phyloP scores from a whole-genome alignment of 2,329 filamentous ascomycete genomes.

The Scopulariopsis brevicaulis region DNA sequence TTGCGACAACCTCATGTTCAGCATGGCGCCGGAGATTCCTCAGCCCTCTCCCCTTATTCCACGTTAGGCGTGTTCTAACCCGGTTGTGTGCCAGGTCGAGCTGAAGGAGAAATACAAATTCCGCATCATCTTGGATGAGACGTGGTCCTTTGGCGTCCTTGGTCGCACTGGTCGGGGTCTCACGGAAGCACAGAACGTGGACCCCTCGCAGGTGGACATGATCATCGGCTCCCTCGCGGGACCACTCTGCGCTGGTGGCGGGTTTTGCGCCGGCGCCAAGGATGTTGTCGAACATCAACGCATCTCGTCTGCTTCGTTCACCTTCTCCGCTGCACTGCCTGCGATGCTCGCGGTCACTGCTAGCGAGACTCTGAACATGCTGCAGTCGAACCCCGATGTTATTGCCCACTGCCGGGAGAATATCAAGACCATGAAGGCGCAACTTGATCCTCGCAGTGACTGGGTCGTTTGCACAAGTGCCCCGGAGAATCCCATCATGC shows the following conservation, averaged over 20 bases:
- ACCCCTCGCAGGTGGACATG: conserved; percentile 90
- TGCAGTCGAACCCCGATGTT: conserved; percentile 81
- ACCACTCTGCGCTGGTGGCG: conserved; percentile 81
- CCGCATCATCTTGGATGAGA: conserved; percentile 93
- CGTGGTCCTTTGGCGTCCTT: conserved; percentile 91
- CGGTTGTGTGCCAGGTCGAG: conserved; percentile 38
- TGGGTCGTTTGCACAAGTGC: conserved; percentile 79
- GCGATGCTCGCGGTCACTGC: conserved; percentile 93
- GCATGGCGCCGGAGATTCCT: too few relatives aligned
- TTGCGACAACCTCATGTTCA: too few relatives aligned
- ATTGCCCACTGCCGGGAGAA: conserved; percentile 73
- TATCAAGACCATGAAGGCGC: conserved; percentile 71
- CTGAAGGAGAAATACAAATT: conserved; percentile 97
- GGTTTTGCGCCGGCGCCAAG: conserved; percentile 84
- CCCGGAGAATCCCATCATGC: conserved; percentile 75
- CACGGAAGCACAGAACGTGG: conserved; percentile 94
- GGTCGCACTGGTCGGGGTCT: conserved; percentile 84
- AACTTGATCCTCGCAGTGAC: conserved; percentile 86
- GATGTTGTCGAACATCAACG: conserved; percentile 96
- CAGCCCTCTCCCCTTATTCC: not conserved
- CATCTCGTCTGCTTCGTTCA: conserved; percentile 84
- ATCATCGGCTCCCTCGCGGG: conserved; percentile 88
- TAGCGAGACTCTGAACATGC: conserved; percentile 75
- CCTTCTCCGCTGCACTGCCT: conserved; percentile 88
- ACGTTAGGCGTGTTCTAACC: not conserved